A percentile compares a stretch with the other conserved stretches of the same genome.
These are phyloP conservation scores for Drechslerella stenobrocha DNA, from an alignment of 2,329 filamentous ascomycete species.

Conservation along the genomic window DNA sequence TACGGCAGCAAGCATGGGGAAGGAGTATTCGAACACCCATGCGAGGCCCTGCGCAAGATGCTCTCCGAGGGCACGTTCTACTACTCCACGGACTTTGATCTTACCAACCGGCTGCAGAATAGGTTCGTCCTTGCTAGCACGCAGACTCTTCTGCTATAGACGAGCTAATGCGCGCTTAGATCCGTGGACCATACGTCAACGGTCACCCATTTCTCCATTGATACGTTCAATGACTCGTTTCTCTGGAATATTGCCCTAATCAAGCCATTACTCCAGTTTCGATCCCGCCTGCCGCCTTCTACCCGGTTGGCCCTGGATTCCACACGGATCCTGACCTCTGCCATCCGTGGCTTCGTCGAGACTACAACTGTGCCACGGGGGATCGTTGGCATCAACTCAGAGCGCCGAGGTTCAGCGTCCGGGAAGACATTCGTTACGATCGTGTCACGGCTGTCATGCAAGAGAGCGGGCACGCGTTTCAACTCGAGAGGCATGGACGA, in stretches of 20 bases:
- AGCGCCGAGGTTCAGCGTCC: conserved; percentile 60
- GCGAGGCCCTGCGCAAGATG: conserved; percentile 85
- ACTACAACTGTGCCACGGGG: conserved; percentile 80
- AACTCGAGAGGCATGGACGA: conserved; percentile 98
- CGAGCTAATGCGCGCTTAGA: conserved; percentile 57
- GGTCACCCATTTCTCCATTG: conserved; percentile 77
- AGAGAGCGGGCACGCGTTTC: conserved; percentile 89
- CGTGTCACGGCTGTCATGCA: conserved; percentile 87
- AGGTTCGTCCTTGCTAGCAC: conserved; percentile 60
- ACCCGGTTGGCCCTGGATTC: conserved; percentile 80
- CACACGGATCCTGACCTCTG: conserved; percentile 85
- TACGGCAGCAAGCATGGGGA: conserved; percentile 67
- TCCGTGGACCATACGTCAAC: conserved; percentile 64
- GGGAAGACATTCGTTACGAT: conserved; percentile 78
- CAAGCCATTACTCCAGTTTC: conserved; percentile 83
- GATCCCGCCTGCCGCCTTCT: conserved; percentile 73
- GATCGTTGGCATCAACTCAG: conserved; percentile 57
- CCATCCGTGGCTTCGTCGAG: conserved; percentile 87
- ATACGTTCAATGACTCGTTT: conserved; percentile 88
- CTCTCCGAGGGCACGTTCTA: conserved; percentile 94
- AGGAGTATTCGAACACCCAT: conserved; percentile 78
- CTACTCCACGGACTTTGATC: conserved; percentile 96
- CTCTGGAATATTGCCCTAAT: conserved; percentile 99
- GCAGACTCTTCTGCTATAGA: neutral
- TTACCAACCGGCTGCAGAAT: conserved; percentile 90